Evolutionary conservation across 73 alveolate genomes (phyloP).

Genomic region (Paramecium caudatum): DNA sequence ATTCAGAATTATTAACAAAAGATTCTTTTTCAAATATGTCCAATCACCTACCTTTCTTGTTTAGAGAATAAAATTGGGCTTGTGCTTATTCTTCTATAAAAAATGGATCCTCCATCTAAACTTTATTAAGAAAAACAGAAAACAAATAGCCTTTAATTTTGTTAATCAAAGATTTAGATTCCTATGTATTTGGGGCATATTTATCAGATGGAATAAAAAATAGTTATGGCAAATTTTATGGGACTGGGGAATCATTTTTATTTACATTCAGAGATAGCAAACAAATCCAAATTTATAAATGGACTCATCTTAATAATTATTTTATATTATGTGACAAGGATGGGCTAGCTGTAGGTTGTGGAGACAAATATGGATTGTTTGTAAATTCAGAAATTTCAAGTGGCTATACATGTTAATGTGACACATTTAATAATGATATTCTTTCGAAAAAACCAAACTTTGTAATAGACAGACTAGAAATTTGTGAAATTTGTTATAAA

Average conservation of each 20-base stretch:
- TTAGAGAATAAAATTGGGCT: neutral
- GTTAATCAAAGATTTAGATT: slow-evolving; percentile 16
- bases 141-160: neutral
- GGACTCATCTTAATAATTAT: slow-evolving; percentile 51
- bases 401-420: slow-evolving; percentile 44
- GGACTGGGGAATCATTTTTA: slow-evolving; percentile 57
- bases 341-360: slow-evolving; percentile 70
- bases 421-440: neutral
- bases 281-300: neutral
- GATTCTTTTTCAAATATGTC: neutral
- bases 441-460: neutral
- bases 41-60: neutral
- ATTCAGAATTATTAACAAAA: slow-evolving; percentile 8
- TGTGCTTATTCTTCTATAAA: slow-evolving; percentile 1
- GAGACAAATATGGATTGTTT: slow-evolving; percentile 65
- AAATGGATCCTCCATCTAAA: slow-evolving; percentile 59
- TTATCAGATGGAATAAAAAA: slow-evolving; percentile 45
- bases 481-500: neutral
- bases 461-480: slow-evolving; percentile 12
- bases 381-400: slow-evolving; percentile 13
- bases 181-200: slow-evolving; percentile 63
- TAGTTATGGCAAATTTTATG: neutral
- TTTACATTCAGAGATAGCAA: slow-evolving; percentile 36
- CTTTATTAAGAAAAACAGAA: slow-evolving; percentile 22
- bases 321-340: slow-evolving; percentile 51